Evolutionary conservation across 495 filamentous ascomycete species (phyloP), one percentile per base, ranked within the genome.

Genomic region (Penicillium manginii): DNA sequence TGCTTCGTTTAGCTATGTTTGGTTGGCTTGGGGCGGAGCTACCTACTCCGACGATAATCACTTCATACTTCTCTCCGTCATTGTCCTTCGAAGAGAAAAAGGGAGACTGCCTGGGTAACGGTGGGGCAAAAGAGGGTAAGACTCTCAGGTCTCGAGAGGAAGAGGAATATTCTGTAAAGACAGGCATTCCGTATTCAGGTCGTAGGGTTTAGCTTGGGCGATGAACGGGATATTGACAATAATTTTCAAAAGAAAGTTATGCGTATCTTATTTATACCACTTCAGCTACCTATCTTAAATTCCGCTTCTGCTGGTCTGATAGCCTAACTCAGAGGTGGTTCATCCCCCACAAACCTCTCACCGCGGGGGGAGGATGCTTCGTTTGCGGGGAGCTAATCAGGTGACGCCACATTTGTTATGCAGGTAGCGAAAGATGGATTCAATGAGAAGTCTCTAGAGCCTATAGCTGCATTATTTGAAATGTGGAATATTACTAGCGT

Each of bases 81-180:
- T 55, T 43, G 14, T 53, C 10, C 3, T 60, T 37, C 42, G 59
- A 56, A 17, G 55, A 53, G 1, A 66, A 60, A 3, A 67, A 50
- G 18, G 75, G 66, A 17, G 14, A 12, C 7, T 9, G 9, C 73
- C 72, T 31, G 75, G 72, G 1, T 37, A 77, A 60, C n/a, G 71
- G 78, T 18, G 71, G 71, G 3, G 72, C 77, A 52, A 74, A 77
- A 23, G 73, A 80, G 11, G 72, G 76, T 12, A 73, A 65, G 14
- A 76, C 70, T 50, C 76, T 72, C 4, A 77, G 69, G 33, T 76
- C 73, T 8, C 72, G 74, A 18, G 72, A 72, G n/a, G 66, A 61
- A 35, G 71, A 59, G 2, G 77, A 59, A 53, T 63, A 69, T 65
- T 80, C 77, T 11, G 70, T 73, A 63, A 80, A 80, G 33, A 80